Evolutionary conservation across 805 yeast genomes (phyloP), one percentile per base, ranked within the genome.

Genomic region (Starmerella apis): DNA sequence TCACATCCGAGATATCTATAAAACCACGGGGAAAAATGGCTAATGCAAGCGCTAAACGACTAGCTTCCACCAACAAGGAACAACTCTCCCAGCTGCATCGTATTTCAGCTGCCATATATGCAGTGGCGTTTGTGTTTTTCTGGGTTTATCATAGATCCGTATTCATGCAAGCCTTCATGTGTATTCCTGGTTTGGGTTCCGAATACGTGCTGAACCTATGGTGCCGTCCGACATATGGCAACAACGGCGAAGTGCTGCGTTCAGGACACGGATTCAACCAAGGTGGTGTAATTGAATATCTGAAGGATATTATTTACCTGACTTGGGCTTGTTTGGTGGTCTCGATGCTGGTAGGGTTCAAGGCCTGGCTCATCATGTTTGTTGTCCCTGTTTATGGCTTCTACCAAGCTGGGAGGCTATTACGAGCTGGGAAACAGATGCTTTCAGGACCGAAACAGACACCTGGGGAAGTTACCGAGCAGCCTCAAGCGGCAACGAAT

Each of bases 251-350:
- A 47, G 66, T 82, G 43, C 61, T 74, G 2, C 66, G 64, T 11
- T 63, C 83, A 1, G 90, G 88, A 2, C 75, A 73, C 27, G 84
- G 83, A 58, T 71, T 83, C 51, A 65, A 65, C 49, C 83, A 77
- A 52, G 61, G 65, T 3, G 92, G 92, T 0, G 68, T 83, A 36
- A 80, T 80, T 33, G 90, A 83, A 64, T 82, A 80, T 68, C 67
- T 82, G 71, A 80, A 80, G 61, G 92, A 83, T 60, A 63, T 81
- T 11, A 67, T 83, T 52, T 83, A 83, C 60, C 63, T 83, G 42
- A 81, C 87, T 2, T 72, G 81, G 73, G 57, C 74, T 19, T 68
- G 78, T 55, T 78, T 79, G 55, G 48, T 80, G 1, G 64, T 80
- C 46, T 74, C 78, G 69, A 57, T 76, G 5, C 20, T 76, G 0